Evolutionary conservation across 108 stramenopile genomes (phyloP), one percentile per base, ranked within the genome.

Genomic region (Schizochytrium sp.): DNA sequence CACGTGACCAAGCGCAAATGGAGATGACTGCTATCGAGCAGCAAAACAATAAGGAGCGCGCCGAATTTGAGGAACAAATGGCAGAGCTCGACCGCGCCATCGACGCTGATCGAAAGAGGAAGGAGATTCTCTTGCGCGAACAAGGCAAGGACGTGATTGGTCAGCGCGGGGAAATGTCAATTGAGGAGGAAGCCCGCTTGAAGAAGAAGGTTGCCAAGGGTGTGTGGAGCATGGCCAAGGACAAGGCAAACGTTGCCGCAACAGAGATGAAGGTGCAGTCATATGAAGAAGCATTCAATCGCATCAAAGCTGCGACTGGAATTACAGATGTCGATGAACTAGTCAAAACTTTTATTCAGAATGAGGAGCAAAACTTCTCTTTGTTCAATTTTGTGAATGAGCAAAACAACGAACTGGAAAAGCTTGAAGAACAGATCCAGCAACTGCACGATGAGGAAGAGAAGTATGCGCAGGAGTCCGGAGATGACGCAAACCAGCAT

Each of bases 1-100:
- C 96, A 60, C 92, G 96, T n/a, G 96, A 97, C 91, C 94, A 93
- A 88, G 95, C 94, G 58, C 94, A 93, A 93, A 91, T 97, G 90
- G 94, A 95, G 92, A 95, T 97, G 87, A 94, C 94, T 44, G 96
- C 96, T 17, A 95, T 96, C 45, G 96, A 95, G 88, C 95, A 95
- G 90, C 94, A 94, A 10, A 95, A 94, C 64, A 92, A 95, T 17
- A 95, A 91, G 89, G 96, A 97, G 89, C 93, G 94, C 61, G 94
- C 94, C 60, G 95, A 95, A 28, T 94, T 94, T 72, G 94, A 96
- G 73, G 91, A 95, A 53, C 94, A 95, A 89, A 94, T 95, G 72
- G 87, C 87, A 57, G 94, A 94, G 73, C 64, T 96, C n/a, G 94
- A 90, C 38, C 91, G 88, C 13, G 38, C 89, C 59, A 88, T 93